These are phyloP conservation scores for Rosellinia necatrix DNA, from an alignment of 2,329 filamentous ascomycete genomes.

Conservation along the genomic window DNA sequence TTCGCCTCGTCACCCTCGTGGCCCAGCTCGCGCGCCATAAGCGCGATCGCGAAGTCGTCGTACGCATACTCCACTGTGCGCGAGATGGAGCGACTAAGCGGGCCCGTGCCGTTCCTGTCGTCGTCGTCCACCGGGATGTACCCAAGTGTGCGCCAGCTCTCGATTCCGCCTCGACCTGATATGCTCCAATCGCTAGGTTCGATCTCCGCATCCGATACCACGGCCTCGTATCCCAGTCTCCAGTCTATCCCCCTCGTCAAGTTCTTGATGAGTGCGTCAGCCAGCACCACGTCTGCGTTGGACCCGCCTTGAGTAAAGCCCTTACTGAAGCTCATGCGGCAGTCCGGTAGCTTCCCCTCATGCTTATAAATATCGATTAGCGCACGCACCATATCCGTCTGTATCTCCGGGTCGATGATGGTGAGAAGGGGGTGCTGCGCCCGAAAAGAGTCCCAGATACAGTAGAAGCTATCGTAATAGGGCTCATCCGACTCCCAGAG, in stretches of 20 bases:
- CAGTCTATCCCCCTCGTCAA: constrained; percentile 68
- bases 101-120: constrained; percentile 66
- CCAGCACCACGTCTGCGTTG: constrained; percentile 74
- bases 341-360: constrained; percentile 70
- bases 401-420: constrained; percentile 68
- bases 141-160: constrained; percentile 70
- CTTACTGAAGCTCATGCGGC: constrained; percentile 76
- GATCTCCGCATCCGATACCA: constrained; percentile 71
- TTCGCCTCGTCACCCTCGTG: constrained; percentile 58
- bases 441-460: constrained; percentile 77
- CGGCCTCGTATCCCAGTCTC: constrained; percentile 71
- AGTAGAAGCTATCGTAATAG: constrained; percentile 72
- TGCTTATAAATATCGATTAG: constrained; percentile 74
- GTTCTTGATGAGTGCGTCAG: constrained; percentile 72
- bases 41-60: constrained; percentile 73
- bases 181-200: constrained; percentile 71
- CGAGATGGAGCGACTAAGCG: constrained; percentile 70
- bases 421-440: constrained; percentile 74
- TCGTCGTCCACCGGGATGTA: constrained; percentile 74
- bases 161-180: constrained; percentile 71
- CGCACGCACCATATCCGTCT: constrained; percentile 72
- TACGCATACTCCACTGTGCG: constrained; percentile 82
- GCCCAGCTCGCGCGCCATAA: constrained; percentile 64
- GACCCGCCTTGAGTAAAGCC: constrained; percentile 78
- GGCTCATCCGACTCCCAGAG: constrained; percentile 71